These are phyloP conservation scores for Stevia rebaudiana DNA, from an alignment of 140 eudicot genomes.

Conservation along the genomic window DNA sequence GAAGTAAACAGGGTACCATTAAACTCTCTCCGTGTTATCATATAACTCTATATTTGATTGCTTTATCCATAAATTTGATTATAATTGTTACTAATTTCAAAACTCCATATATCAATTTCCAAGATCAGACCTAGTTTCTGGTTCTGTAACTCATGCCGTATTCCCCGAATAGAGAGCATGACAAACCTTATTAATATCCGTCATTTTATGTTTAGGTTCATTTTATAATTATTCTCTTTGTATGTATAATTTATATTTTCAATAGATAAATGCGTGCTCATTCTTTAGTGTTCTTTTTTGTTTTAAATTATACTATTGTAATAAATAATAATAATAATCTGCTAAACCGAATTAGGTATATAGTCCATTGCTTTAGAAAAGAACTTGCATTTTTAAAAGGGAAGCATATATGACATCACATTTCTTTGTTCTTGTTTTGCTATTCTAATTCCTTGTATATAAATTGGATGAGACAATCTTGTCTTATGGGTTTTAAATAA, in stretches of 20 bases:
- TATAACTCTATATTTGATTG: no score
- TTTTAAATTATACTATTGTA: background rate
- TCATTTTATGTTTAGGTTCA: no score
- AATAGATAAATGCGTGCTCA: background rate
- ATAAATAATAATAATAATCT: background rate
- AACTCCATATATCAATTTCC: no score
- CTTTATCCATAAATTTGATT: no score
- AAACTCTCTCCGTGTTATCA: no score
- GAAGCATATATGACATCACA: background rate
- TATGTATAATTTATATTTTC: background rate
- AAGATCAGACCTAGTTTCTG: no score
- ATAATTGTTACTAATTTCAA: no score
- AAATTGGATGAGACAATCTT: constrained; percentile 10
- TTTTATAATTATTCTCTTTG: no score
- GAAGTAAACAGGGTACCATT: no score
- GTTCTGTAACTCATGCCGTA: no score
- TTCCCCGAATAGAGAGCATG: no score
- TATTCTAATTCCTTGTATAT: background rate
- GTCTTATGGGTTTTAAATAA: background rate
- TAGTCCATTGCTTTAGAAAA: constrained; percentile 9
- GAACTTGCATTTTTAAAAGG: background rate
- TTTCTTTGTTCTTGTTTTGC: constrained; percentile 8
- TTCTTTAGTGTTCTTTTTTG: background rate
- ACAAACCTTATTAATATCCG: no score
- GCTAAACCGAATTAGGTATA: background rate